These are phyloP conservation scores for Podaxis sp. DNA, from an alignment of 768 basidiomycete species.

Conservation along the genomic window DNA sequence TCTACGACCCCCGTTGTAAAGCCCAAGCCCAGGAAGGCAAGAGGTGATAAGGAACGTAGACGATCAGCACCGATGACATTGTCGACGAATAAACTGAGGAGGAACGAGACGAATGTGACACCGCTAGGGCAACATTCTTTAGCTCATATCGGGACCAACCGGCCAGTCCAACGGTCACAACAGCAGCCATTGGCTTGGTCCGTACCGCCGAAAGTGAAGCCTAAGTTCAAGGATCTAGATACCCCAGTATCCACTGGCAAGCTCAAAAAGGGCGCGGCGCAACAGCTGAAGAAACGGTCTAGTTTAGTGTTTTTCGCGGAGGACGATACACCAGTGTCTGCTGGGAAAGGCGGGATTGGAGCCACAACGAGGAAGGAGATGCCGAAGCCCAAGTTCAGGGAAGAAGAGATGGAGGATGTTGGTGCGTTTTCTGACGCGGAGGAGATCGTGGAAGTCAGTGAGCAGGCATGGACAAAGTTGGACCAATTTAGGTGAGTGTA, in stretches of 20 bases:
- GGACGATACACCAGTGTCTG: neutral
- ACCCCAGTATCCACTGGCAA: neutral
- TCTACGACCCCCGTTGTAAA: conserved; percentile 1
- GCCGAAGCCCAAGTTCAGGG: neutral
- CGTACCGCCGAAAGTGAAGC: neutral
- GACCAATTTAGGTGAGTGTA: conserved; percentile 23
- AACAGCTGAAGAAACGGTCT: neutral
- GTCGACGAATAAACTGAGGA: conserved; percentile 31
- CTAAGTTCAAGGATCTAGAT: neutral
- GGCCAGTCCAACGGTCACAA: neutral
- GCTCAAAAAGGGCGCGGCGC: neutral
- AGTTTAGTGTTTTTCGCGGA: conserved; percentile 10
- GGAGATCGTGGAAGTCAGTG: conserved; percentile 15
- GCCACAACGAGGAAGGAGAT: neutral
- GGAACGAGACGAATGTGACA: conserved; percentile 47
- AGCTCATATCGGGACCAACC: conserved; percentile 5
- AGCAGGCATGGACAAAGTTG: conserved; percentile 16
- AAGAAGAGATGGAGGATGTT: neutral
- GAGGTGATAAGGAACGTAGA: conserved; percentile 31
- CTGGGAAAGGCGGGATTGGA: neutral
- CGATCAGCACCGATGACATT: conserved; percentile 21
- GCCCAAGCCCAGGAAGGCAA: conserved; percentile 18
- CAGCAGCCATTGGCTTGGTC: conserved; percentile 1
- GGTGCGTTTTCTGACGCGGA: conserved; percentile 12
- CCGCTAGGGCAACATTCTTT: conserved; percentile 37